A percentile compares a stretch with the other conserved stretches of the same genome.
These are phyloP conservation scores for Solanum stenotomum DNA, from an alignment of 257 asterid species.

Conservation along the genomic window DNA sequence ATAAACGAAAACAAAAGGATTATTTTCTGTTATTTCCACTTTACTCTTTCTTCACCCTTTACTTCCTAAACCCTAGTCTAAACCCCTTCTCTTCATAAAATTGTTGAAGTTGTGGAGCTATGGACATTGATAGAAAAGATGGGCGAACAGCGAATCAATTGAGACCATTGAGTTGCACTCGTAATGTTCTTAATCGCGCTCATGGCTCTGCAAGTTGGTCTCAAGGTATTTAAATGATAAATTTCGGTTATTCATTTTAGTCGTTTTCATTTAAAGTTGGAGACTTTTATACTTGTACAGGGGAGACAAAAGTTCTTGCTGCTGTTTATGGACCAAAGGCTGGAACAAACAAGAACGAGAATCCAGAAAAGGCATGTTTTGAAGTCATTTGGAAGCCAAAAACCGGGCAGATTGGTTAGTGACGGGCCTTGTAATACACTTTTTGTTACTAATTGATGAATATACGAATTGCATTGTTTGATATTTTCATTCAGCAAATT, in stretches of 20 bases:
- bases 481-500: background rate
- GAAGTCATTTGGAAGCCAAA: constrained; percentile 93
- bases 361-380: constrained; percentile 85
- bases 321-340: constrained; percentile 94
- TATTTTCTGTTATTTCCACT: background rate
- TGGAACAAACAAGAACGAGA: constrained; percentile 90
- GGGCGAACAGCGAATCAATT: constrained; percentile 76
- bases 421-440: background rate
- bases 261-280: background rate
- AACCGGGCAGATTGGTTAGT: constrained; percentile 73
- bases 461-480: background rate
- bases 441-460: background rate
- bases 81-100: background rate
- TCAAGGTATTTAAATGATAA: constrained; percentile 16
- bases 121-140: constrained; percentile 64
- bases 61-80: background rate
- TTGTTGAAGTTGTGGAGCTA: background rate
- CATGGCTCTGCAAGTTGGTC: constrained; percentile 84
- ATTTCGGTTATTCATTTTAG: background rate
- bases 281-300: constrained; percentile 14
- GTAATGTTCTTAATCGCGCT: constrained; percentile 71
- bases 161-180: constrained; percentile 68
- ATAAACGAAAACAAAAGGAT: background rate
- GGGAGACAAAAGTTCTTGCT: constrained; percentile 92
- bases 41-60: background rate